Evolutionary conservation across 306 rosid species (phyloP), one percentile per base, ranked within the genome.

Genomic region (Begonia masoniana): DNA sequence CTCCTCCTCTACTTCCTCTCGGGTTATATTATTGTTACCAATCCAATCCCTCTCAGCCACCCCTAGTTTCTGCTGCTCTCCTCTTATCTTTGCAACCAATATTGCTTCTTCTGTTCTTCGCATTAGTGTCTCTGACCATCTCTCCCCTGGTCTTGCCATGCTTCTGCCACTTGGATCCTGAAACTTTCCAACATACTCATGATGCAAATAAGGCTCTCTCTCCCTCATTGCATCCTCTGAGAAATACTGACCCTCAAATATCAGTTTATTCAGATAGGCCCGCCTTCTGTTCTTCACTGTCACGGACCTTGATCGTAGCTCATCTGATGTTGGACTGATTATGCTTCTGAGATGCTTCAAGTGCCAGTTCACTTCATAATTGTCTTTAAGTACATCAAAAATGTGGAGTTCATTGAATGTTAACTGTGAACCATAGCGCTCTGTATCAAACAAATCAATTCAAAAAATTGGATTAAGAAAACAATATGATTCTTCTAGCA

Each of bases 111-210:
- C 97, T 9, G 92, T 65, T 66, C 97, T 67, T 68, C 97, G 76
- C 76, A 91, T 65, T 57, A 91, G 71, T 1, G 94, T 91, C 73
- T 91, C 95, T 0, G 91, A 91, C 97, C 97, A 83, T 43, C 97
- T 75, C 65, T 91, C 97, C 21, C 97, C 97, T 0, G 96, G 88
- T 62, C 96, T 78, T 0, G 94, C 94, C 96, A 91, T 83, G 19
- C 72, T 49, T 62, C 96, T 80, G 1, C 83, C 80, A 2, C 65
- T 62, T 53, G 60, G 78, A 51, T 91, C 96, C 71, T 91, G 97
- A 77, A 78, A 91, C 75, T 72, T 85, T 8, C 96, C 96, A 2
- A 91, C 69, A 35, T 85, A 91, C 55, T 91, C 97, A 5, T 91
- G 85, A 62, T 91, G 97, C 63, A 91, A 66, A 61, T 78, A 91